Percentiles rank a stretch among this genome's conserved stretches.
These are phyloP conservation scores for Boletus putidus DNA, from an alignment of 1,284 basidiomycete species.

Conservation along the genomic window DNA sequence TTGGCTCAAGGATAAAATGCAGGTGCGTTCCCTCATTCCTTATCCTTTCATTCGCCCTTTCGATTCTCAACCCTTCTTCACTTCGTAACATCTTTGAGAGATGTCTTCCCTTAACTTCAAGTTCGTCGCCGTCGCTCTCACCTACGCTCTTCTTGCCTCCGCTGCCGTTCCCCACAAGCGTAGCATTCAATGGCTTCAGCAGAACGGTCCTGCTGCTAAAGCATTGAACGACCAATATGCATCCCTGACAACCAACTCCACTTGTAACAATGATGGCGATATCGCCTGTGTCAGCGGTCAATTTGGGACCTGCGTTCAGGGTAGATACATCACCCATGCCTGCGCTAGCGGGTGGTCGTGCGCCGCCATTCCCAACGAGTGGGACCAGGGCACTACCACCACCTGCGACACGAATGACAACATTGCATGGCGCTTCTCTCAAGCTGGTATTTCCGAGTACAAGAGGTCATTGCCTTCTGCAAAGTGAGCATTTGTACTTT, in stretches of 20 bases:
- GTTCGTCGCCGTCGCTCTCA: slow-evolving; percentile 8
- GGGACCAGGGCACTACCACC: slow-evolving; percentile 25
- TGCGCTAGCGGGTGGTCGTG: slow-evolving; percentile 23
- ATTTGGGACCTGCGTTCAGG: slow-evolving; percentile 15
- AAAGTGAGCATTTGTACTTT: neutral
- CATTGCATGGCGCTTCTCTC: slow-evolving; percentile 14
- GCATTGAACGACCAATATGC: slow-evolving; percentile 27
- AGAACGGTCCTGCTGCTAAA: slow-evolving; percentile 27
- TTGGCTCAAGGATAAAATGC: slow-evolving; percentile 6
- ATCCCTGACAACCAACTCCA: slow-evolving; percentile 7
- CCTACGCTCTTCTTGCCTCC: slow-evolving; percentile 16
- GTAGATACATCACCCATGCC: slow-evolving; percentile 7
- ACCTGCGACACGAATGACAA: slow-evolving; percentile 17
- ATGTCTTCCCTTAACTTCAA: slow-evolving; percentile 23
- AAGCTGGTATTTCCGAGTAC: slow-evolving; percentile 15
- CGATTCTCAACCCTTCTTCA: neutral
- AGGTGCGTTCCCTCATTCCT: neutral
- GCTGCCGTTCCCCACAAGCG: slow-evolving; percentile 18
- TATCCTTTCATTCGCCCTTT: neutral
- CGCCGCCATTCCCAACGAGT: slow-evolving; percentile 26
- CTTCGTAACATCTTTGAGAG: slow-evolving; percentile 23
- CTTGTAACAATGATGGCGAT: slow-evolving; percentile 21
- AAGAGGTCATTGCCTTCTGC: slow-evolving; percentile 9
- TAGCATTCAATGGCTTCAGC: slow-evolving; percentile 21
- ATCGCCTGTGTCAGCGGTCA: slow-evolving; percentile 18